Evolutionary conservation across 345 rosid genomes (phyloP).

Genomic region (Rhodamnia argentea): DNA sequence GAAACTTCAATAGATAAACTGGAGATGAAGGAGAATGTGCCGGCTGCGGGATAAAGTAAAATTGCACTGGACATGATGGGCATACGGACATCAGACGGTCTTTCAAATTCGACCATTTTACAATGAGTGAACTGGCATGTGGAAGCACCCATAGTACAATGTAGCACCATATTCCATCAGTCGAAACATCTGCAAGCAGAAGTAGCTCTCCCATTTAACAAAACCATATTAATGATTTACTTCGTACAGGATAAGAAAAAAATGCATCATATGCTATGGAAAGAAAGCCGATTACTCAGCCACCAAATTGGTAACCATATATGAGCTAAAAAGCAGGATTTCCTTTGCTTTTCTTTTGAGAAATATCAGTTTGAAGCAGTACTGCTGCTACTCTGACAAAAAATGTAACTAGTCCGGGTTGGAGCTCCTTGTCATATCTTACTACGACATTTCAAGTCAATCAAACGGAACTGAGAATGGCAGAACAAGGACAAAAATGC

Average conservation of each 20-base stretch:
- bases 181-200: slow-evolving; percentile 58
- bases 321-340: neutral
- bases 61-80: slow-evolving; percentile 39
- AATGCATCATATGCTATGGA: neutral
- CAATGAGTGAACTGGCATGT: slow-evolving; percentile 17
- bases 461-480: neutral
- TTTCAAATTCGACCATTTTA: slow-evolving; percentile 73
- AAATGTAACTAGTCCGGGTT: neutral
- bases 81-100: slow-evolving; percentile 56
- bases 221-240: neutral
- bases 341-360: neutral
- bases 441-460: neutral
- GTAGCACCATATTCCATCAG: slow-evolving; percentile 85
- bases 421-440: neutral
- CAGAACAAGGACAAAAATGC: neutral
- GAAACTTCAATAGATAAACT: slow-evolving; percentile 65
- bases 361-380: neutral
- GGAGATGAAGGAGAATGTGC: slow-evolving; percentile 26
- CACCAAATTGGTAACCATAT: neutral
- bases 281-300: neutral
- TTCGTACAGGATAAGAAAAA: neutral
- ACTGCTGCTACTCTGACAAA: neutral
- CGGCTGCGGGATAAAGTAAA: slow-evolving; percentile 29
- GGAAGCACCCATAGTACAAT: slow-evolving; percentile 75
- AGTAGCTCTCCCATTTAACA: neutral